Conservation (phyloP, 192 early-diverging fungal species). For the Gryganskiella cystojenkinii region DNA sequence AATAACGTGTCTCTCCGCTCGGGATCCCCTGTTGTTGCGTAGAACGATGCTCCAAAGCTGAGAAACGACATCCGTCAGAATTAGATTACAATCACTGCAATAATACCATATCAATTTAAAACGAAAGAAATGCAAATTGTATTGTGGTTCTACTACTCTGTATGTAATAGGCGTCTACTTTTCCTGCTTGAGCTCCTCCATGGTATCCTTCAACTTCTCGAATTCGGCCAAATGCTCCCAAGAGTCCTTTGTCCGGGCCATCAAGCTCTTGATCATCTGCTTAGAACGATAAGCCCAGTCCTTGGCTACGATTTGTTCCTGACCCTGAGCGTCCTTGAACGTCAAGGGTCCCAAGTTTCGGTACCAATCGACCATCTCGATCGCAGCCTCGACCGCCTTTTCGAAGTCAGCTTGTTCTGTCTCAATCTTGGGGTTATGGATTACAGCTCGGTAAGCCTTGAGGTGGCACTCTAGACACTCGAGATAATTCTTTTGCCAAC, state of each 20-base stretch:
- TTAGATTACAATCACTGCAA: too few species aligned
- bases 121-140: too few species aligned
- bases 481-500: conserved; percentile 69
- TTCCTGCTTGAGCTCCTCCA: conserved; percentile 67
- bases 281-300: conserved; percentile 93
- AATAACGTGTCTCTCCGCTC: conserved; percentile 52
- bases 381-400: conserved; percentile 71
- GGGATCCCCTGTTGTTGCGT: conserved; percentile 39
- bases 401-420: conserved; percentile 79
- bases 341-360: conserved; percentile 75
- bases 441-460: conserved; percentile 86
- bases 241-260: conserved; percentile 80
- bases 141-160: not conserved
- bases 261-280: conserved; percentile 83
- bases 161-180: conserved; percentile 16
- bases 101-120: too few species aligned
- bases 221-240: conserved; percentile 75
- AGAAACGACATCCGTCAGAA: not conserved
- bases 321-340: conserved; percentile 48
- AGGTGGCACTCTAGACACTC: conserved; percentile 82
- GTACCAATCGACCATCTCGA: conserved; percentile 85
- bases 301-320: conserved; percentile 71
- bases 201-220: conserved; percentile 69
- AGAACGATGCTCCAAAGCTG: not conserved
- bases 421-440: conserved; percentile 80